Percentiles rank a stretch among this genome's conserved stretches.
These are phyloP conservation scores for Termitomyces sp. DNA, from an alignment of 768 basidiomycete species.

Conservation along the genomic window DNA sequence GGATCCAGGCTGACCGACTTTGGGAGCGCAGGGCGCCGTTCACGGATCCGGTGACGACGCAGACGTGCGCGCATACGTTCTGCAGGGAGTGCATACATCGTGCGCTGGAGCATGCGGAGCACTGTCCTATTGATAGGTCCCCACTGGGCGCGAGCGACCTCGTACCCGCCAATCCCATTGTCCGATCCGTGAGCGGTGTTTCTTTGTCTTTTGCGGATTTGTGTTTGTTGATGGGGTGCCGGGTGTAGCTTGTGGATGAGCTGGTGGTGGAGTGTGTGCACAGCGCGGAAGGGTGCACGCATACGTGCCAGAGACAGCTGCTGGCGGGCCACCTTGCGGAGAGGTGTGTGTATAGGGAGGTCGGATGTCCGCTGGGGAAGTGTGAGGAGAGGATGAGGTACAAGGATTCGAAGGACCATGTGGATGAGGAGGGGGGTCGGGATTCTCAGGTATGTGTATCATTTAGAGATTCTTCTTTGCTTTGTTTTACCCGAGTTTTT, in stretches of 20 bases:
- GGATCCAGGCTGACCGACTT: background rate
- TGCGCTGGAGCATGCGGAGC: conserved; percentile 59
- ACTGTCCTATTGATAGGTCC: conserved; percentile 84
- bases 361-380: conserved; percentile 40
- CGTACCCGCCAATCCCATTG: conserved; percentile 62
- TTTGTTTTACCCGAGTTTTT: background rate
- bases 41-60: conserved; percentile 67
- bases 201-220: background rate
- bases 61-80: conserved; percentile 80
- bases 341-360: conserved; percentile 50
- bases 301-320: conserved; percentile 63
- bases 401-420: conserved; percentile 6
- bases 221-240: background rate
- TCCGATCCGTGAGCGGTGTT: conserved; percentile 56
- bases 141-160: conserved; percentile 55
- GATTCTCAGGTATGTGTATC: background rate
- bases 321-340: conserved; percentile 58
- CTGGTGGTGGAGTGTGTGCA: conserved; percentile 69
- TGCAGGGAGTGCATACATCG: conserved; percentile 75
- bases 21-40: conserved; percentile 53
- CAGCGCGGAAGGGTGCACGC: conserved; percentile 48
- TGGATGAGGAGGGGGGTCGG: conserved; percentile 4
- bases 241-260: conserved; percentile 72
- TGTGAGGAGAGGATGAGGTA: conserved; percentile 29
- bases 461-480: background rate